phyloP scores from a whole-genome alignment of 2,329 filamentous ascomycete species.

The Allantophomopsis lycopodina region DNA sequence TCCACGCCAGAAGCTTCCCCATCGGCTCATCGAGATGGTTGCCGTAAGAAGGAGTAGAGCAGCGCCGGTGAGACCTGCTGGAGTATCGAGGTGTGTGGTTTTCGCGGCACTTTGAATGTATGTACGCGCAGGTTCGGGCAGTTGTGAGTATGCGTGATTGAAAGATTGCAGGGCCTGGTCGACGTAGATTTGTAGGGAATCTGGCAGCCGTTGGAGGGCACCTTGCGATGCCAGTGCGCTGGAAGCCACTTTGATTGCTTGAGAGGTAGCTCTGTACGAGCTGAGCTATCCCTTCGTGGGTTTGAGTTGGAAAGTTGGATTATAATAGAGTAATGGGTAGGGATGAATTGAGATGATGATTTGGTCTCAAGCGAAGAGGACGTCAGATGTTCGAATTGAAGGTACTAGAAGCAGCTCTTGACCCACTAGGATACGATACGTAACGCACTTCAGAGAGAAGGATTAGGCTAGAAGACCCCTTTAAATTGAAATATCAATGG shows the following conservation, averaged over 20 bases:
- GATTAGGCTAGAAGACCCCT: no score
- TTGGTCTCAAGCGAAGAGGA: no score
- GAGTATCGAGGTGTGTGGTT: conserved; percentile 13
- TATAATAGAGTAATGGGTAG: no score
- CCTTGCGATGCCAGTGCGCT: conserved; percentile 41
- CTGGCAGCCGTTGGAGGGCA: conserved; percentile 43
- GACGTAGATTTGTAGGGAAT: conserved; percentile 35
- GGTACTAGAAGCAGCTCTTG: no score
- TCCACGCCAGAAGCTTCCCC: conserved; percentile 15
- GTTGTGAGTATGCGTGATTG: conserved; percentile 25
- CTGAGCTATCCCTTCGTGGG: no score
- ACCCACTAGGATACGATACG: no score
- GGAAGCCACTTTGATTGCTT: conserved; percentile 20
- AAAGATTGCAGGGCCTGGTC: conserved; percentile 36
- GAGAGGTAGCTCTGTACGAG: no score
- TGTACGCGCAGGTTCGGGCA: conserved; percentile 12
- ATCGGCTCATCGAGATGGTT: conserved; percentile 18
- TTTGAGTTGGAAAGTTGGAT: no score
- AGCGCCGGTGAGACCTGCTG: conserved; percentile 11
- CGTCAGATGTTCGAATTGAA: no score
- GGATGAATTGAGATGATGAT: no score
- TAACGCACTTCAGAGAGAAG: no score
- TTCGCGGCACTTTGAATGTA: conserved; percentile 14
- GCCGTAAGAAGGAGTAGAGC: conserved; percentile 11
- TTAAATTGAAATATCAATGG: no score